Percentiles rank a stretch among this genome's conserved stretches.
Evolutionary conservation across 257 asterid genomes (phyloP).

Genomic region (Lycium ferocissimum): DNA sequence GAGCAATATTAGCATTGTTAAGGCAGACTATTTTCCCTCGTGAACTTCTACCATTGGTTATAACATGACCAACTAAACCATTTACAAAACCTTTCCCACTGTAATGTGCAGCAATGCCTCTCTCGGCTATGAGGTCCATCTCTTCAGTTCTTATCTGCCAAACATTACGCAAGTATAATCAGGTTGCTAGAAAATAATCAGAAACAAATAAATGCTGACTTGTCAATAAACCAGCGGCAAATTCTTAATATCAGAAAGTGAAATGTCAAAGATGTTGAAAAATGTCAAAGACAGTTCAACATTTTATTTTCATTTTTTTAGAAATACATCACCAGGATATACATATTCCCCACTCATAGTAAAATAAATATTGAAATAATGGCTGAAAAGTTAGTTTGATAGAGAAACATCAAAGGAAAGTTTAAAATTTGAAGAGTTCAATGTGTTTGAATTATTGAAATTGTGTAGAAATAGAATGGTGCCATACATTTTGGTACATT

Average conservation of each 20-base stretch:
- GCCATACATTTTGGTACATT: slow-evolving; percentile 6
- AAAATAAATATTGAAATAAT: not conserved
- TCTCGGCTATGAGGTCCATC: slow-evolving; percentile 91
- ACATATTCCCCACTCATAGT: not conserved
- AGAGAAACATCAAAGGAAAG: not conserved
- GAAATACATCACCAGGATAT: not conserved
- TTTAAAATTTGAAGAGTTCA: not conserved
- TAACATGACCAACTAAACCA: slow-evolving; percentile 79
- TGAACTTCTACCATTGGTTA: slow-evolving; percentile 59
- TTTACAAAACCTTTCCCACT: slow-evolving; percentile 83
- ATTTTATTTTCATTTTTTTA: not conserved
- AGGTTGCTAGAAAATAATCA: slow-evolving; percentile 14
- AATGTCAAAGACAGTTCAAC: slow-evolving; percentile 23
- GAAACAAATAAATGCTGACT: not conserved
- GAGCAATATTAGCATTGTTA: slow-evolving; percentile 88
- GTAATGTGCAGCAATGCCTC: slow-evolving; percentile 96
- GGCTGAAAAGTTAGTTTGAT: not conserved
- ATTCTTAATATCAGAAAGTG: slow-evolving; percentile 16
- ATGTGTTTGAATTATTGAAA: slow-evolving; percentile 3
- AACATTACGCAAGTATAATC: not conserved
- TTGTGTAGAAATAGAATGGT: not conserved
- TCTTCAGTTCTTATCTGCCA: slow-evolving; percentile 90
- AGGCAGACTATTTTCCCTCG: slow-evolving; percentile 74
- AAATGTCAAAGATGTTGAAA: slow-evolving; percentile 12
- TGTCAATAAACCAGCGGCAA: not conserved